Base-by-base conservation (phyloP, 352 stramenopile genomes). In the Phytophthora europaea region DNA sequence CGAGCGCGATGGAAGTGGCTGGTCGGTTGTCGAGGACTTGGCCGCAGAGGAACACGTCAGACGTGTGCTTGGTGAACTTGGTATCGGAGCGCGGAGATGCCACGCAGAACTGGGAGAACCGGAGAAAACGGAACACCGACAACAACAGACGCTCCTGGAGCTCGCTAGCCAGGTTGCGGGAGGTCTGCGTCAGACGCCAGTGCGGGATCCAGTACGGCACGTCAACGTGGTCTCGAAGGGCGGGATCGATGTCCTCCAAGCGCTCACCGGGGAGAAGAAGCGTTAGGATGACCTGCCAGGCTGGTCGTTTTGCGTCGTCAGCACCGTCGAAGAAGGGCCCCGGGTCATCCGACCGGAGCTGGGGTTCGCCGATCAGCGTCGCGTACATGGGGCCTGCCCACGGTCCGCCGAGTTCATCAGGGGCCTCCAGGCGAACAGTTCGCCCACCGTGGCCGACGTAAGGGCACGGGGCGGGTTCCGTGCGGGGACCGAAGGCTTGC, bases 371-470 rank as follows among this genome's bases (percentile, higher is more conserved):
- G 6, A 1, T n/a, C 28, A 63, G 15, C 1, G 63, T 59, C 2
- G 53, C 53, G 53, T 70, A 71, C 15, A 58, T 54, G 18, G 64
- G 54, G 15, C 64, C 53, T 1, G 18, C 45, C 64, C 50, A 65
- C 9, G 5, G 10, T 1, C 53, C 63, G 0, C n/a, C 0, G 15
- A 63, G 54, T 6, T 70, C 45, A 9, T 70, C 43, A 8, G 45
- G 47, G 5, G 20, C n/a, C n/a, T 64, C 54, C 7, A 70, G 31
- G 6, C 54, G 54, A 16, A 60, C 54, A 1, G 64, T 70, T 8
- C 64, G n/a, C n/a, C n/a, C n/a, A n/a, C n/a, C n/a, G n/a, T n/a
- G 43, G 0, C 64, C 54, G 18, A 13, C 9, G 33, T 70, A 70
- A 0, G 43, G 43, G 26, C 8, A 13, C 43, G 63, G 3, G 31